Base-by-base conservation (phyloP, 305 asterid species). In the Rubia occidens region DNA sequence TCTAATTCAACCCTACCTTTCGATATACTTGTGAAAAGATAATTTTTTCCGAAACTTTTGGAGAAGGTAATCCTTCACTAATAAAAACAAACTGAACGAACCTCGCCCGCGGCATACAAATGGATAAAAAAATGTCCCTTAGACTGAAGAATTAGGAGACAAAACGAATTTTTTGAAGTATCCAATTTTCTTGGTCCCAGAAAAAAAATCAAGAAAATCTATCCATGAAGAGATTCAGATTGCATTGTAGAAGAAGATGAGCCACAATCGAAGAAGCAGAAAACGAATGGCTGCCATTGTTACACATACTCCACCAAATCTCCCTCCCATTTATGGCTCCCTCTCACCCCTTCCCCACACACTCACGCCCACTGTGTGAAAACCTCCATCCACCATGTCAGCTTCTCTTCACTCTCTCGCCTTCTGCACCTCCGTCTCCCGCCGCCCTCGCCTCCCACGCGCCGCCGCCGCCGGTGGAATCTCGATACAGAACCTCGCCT, bases 231-330 rank as follows among this genome's bases (percentile, higher is more conserved):
- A 40, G 7, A 66, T 14, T 11, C 4, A 3, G 9, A 2, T 8
- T 2, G 14, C 11, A 55, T 2, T 55, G 61, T n/a, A 21, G 13
- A 55, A 55, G 61, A 55, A 32, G 8, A 54, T 39, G 65, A 39
- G 60, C 67, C 78, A 63, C 78, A 63, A 69, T 63, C 67, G 55
- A 70, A 74, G 67, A 70, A 79, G 79, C 75, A 60, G 66, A n/a
- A 21, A 82, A 79, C 67, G 93, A 82, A 81, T 81, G 97, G 95
- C 82, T 87, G 82, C 83, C 85, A 65, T 82, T 74, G 45, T 77
- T 83, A 86, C 93, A 87, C 95, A 82, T 80, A 81, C 65, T 45
- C 37, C 45, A 1, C 80, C 37, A 18, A 40, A 17, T 24, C 32
- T n/a, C 51, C 20, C 9, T 32, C 17, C 3, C 42, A 11, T 20